These are phyloP conservation scores for Fusarium sacchari DNA, from an alignment of 2,329 filamentous ascomycete genomes.

Conservation along the genomic window DNA sequence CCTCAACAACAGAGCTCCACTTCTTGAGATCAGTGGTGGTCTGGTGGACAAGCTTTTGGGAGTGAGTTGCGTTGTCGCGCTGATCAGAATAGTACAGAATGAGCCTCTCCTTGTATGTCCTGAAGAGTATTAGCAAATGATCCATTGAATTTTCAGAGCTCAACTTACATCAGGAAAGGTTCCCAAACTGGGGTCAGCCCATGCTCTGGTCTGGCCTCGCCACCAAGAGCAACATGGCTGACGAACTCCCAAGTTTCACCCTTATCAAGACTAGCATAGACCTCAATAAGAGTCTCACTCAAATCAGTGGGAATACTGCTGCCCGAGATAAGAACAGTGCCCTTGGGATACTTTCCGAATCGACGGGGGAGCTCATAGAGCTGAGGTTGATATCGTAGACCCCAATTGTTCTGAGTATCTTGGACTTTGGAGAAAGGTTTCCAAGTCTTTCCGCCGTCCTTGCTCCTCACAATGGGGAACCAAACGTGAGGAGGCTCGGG, in stretches of 20 bases:
- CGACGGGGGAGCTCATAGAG: slow-evolving; percentile 70
- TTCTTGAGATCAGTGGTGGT: slow-evolving; percentile 65
- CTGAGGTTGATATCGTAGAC: slow-evolving; percentile 75
- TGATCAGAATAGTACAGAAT: slow-evolving; percentile 79
- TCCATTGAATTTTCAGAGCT: neutral
- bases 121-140: slow-evolving; percentile 25
- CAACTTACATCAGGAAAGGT: slow-evolving; percentile 66
- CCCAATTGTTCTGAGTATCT: slow-evolving; percentile 72
- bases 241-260: slow-evolving; percentile 74
- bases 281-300: slow-evolving; percentile 72
- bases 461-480: slow-evolving; percentile 65
- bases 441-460: slow-evolving; percentile 69
- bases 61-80: slow-evolving; percentile 66
- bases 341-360: slow-evolving; percentile 67
- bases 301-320: slow-evolving; percentile 69
- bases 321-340: slow-evolving; percentile 71
- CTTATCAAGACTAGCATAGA: slow-evolving; percentile 72
- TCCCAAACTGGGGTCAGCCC: slow-evolving; percentile 78
- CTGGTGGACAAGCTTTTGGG: slow-evolving; percentile 76
- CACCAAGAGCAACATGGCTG: slow-evolving; percentile 71
- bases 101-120: slow-evolving; percentile 66
- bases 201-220: slow-evolving; percentile 70
- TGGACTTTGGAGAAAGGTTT: slow-evolving; percentile 66
- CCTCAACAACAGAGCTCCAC: slow-evolving; percentile 67
- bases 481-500: slow-evolving; percentile 64